Evolutionary conservation across 768 basidiomycete genomes (phyloP), one percentile per base, ranked within the genome.

Genomic region (Hypholoma sublateritium): DNA sequence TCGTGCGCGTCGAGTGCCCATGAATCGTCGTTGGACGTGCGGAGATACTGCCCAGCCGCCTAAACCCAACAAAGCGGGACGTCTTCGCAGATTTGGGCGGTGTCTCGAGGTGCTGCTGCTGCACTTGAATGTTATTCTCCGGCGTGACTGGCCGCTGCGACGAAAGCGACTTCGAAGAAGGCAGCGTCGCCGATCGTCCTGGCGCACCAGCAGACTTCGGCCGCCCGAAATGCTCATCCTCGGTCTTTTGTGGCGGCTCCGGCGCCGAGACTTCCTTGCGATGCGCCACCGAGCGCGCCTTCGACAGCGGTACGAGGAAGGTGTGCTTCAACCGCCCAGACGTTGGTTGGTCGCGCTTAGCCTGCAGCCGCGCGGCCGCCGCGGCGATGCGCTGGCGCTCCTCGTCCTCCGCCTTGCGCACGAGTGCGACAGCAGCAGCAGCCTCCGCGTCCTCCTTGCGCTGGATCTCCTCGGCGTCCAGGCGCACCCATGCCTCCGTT

Each of bases 61-160:
- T 74, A 51, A 86, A 77, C 35, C 75, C 74, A 4, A 78, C 68
- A 43, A 87, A 77, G 53, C 84, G 79, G 6, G 78, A 76, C 17
- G 65, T 63, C n/a, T 73, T 71, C 5, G 80, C 76, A 17, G 80
- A 81, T 62, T 81, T 84, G 17, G 81, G 78, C 4, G 82, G 82
- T 6, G 78, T 76, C 5, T 79, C 78, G 5, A 74, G 69, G 0
- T 70, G 65, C 5, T 72, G 58, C n/a, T 47, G 46, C 25, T 24
- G 71, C 65, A 9, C 59, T 42, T 4, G 34, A 8, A 4, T 19
- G 32, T 55, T 37, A 6, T 55, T 56, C 34, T 65, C 62, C 3
- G 67, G 65, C 8, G 64, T 65, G 14, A 56, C 59, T 13, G 66
- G 58, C 11, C 60, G 25, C 22, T 48, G 32, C 25, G 22, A 24